phyloP scores from a whole-genome alignment of 2,329 filamentous ascomycete genomes.

The Raffaelea albimanens region DNA sequence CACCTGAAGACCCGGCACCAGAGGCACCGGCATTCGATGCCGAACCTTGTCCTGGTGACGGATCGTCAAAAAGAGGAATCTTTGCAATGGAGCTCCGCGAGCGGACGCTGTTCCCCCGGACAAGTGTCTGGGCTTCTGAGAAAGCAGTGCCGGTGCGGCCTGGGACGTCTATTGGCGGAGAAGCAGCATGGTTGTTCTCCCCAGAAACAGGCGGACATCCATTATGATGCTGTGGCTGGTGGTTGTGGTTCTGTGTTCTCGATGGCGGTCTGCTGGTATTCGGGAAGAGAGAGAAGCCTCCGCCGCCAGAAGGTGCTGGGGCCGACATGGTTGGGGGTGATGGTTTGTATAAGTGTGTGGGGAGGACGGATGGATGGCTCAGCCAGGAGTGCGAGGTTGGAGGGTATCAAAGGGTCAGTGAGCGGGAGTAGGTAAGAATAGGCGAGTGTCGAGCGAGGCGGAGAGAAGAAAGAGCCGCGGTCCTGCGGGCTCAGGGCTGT shows the following conservation, averaged over 20 bases:
- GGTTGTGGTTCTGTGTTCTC: constrained; percentile 31
- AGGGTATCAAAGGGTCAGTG: background rate
- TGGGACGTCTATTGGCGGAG: constrained; percentile 29
- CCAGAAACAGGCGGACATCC: background rate
- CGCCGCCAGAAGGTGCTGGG: constrained; percentile 31
- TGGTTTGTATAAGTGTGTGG: no score
- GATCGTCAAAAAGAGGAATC: constrained; percentile 27
- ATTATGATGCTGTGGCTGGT: constrained; percentile 9
- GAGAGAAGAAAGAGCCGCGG: background rate
- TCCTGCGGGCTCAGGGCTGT: background rate
- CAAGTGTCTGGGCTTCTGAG: constrained; percentile 39
- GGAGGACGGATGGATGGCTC: background rate
- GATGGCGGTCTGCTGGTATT: constrained; percentile 37
- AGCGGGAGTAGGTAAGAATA: background rate
- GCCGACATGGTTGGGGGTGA: constrained; percentile 28
- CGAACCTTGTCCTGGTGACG: background rate
- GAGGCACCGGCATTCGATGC: background rate
- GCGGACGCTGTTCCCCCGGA: constrained; percentile 36
- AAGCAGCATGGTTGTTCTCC: no score
- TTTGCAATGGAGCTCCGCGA: constrained; percentile 51
- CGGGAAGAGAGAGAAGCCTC: constrained; percentile 49
- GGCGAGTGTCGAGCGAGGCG: background rate
- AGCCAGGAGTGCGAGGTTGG: background rate
- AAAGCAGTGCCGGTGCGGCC: constrained; percentile 40
- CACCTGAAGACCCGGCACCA: background rate